phyloP scores from a whole-genome alignment of 208 protist species.

The Acanthamoeba lenticulata region DNA sequence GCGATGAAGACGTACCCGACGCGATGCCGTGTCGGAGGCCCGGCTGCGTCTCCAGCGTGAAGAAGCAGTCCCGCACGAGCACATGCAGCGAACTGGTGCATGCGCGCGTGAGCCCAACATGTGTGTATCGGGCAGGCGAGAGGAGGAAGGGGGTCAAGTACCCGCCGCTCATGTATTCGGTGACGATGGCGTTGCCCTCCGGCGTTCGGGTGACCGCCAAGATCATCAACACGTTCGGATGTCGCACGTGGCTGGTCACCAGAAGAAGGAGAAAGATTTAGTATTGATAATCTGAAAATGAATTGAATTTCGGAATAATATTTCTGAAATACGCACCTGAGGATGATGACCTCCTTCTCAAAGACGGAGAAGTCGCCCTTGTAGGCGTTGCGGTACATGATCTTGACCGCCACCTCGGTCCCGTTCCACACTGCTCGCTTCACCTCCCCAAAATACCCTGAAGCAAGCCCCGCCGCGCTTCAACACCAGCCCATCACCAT shows the following conservation, averaged over 20 bases:
- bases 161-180: constrained; percentile 4
- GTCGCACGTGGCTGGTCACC: constrained; percentile 13
- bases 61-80: neutral
- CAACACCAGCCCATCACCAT: no score
- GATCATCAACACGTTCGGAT: constrained; percentile 15
- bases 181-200: neutral
- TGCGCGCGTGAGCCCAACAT: neutral
- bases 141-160: neutral
- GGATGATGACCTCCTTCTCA: constrained; percentile 11
- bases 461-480: neutral
- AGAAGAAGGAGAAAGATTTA: no score
- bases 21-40: neutral
- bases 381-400: constrained; percentile 30
- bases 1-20: no score
- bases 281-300: no score
- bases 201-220: neutral
- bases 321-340: neutral
- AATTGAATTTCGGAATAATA: no score
- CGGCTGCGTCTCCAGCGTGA: neutral
- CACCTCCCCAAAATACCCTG: constrained; percentile 5
- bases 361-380: neutral
- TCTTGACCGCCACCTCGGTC: neutral
- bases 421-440: constrained; percentile 36
- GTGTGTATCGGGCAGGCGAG: neutral
- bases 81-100: neutral